Percentiles rank a stretch among this genome's conserved stretches.
These are phyloP conservation scores for Moniliophthora roreri DNA, from an alignment of 1,284 basidiomycete genomes.

Conservation along the genomic window DNA sequence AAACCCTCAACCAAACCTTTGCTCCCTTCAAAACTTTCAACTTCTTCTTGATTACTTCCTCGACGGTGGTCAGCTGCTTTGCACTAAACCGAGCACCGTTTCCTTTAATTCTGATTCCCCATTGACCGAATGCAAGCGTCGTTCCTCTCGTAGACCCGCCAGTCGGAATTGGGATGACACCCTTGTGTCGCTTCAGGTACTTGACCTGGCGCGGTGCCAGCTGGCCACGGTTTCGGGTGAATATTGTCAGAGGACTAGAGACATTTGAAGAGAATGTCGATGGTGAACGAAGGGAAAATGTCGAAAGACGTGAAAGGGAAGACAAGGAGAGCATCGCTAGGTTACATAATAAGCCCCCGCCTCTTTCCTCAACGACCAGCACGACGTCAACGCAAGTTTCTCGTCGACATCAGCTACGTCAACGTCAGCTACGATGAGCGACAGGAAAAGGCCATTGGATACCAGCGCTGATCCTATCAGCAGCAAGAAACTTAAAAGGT, in stretches of 20 bases:
- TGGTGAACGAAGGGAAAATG: constrained; percentile 16
- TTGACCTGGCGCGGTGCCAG: constrained; percentile 84
- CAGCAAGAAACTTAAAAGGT: constrained; percentile 74
- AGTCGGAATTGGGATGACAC: constrained; percentile 75
- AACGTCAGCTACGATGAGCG: constrained; percentile 38
- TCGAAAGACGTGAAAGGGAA: constrained; percentile 19
- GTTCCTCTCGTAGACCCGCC: constrained; percentile 96
- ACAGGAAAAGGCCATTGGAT: constrained; percentile 51
- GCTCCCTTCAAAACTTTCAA: constrained; percentile 90
- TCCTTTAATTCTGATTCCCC: constrained; percentile 87
- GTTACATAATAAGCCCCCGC: constrained; percentile 15
- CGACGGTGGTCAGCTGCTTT: constrained; percentile 86
- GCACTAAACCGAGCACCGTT: constrained; percentile 85
- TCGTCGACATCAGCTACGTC: neutral
- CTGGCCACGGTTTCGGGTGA: constrained; percentile 46
- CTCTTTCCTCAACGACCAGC: constrained; percentile 5
- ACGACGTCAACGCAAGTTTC: neutral
- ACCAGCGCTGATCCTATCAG: constrained; percentile 47
- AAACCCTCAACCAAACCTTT: constrained; percentile 88
- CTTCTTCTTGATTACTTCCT: constrained; percentile 89
- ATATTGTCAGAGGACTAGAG: constrained; percentile 28
- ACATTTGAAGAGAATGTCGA: constrained; percentile 5
- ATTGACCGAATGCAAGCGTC: constrained; percentile 89
- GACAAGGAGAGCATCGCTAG: neutral
- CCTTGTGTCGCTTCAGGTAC: constrained; percentile 87